Evolutionary conservation across 2,329 filamentous ascomycete genomes (phyloP).

Genomic region (Colletotrichum incanum): DNA sequence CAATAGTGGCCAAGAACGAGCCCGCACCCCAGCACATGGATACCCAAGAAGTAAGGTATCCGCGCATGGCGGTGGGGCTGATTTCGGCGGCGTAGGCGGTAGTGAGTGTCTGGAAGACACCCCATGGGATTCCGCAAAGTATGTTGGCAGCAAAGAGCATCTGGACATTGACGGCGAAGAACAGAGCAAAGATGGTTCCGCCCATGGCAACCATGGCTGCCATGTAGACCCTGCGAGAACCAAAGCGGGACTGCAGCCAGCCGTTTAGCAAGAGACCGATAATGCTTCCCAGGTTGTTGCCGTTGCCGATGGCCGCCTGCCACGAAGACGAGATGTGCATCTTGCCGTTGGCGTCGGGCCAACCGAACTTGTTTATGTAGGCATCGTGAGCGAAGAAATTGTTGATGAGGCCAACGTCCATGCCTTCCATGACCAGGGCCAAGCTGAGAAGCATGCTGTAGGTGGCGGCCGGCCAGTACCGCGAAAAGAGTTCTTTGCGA

Average conservation of each 20-base stretch:
- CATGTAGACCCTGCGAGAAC: slow-evolving; percentile 57
- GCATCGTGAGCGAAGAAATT: slow-evolving; percentile 56
- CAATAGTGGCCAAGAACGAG: slow-evolving; percentile 54
- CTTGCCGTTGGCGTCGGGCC: slow-evolving; percentile 50
- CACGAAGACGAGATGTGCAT: slow-evolving; percentile 61
- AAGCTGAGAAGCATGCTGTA: slow-evolving; percentile 52
- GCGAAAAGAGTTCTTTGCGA: slow-evolving; percentile 51
- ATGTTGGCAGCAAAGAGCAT: slow-evolving; percentile 51
- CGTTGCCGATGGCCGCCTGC: slow-evolving; percentile 61
- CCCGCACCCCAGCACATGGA: slow-evolving; percentile 60
- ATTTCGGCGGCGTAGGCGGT: slow-evolving; percentile 58
- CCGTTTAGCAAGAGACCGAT: slow-evolving; percentile 60
- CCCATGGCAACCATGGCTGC: slow-evolving; percentile 52
- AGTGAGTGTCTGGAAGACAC: slow-evolving; percentile 54
- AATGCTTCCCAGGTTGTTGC: slow-evolving; percentile 58
- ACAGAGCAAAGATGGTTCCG: slow-evolving; percentile 56
- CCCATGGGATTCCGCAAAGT: slow-evolving; percentile 51
- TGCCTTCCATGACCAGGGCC: slow-evolving; percentile 51
- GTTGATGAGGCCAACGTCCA: slow-evolving; percentile 58
- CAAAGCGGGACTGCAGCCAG: slow-evolving; percentile 53
- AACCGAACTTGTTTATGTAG: slow-evolving; percentile 54
- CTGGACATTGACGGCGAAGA: slow-evolving; percentile 53
- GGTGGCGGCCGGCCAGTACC: slow-evolving; percentile 50
- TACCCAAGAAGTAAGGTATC: slow-evolving; percentile 57
- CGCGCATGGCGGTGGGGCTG: slow-evolving; percentile 56